Evolutionary conservation across 305 asterid species (phyloP).

Genomic region (Fraxinus ornus): DNA sequence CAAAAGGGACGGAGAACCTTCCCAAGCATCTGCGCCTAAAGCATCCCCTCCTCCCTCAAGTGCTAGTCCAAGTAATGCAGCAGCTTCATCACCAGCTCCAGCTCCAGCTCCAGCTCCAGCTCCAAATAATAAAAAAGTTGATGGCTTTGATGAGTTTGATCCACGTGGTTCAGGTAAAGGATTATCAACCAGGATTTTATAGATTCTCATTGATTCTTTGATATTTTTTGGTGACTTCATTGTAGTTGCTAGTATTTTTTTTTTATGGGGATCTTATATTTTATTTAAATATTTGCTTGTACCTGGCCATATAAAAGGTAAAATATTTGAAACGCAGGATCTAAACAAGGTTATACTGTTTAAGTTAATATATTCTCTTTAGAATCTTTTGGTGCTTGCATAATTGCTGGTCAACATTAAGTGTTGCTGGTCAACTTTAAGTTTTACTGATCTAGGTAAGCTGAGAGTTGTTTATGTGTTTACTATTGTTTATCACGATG

Average conservation of each 20-base stretch:
- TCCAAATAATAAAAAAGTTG: slow-evolving; percentile 38
- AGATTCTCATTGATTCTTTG: neutral
- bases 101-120: slow-evolving; percentile 34
- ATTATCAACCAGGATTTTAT: neutral
- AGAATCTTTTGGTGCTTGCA: slow-evolving; percentile 2
- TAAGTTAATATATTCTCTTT: neutral
- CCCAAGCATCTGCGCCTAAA: slow-evolving; percentile 57
- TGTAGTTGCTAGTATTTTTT: neutral
- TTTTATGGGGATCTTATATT: neutral
- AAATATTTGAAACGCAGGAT: neutral
- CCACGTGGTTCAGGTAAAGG: slow-evolving; percentile 80
- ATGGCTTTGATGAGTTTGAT: slow-evolving; percentile 86
- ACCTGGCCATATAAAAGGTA: neutral
- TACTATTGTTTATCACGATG: neutral
- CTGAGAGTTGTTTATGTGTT: neutral
- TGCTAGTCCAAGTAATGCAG: slow-evolving; percentile 54
- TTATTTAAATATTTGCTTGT: neutral
- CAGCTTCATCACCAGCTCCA: slow-evolving; percentile 41
- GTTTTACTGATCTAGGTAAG: neutral
- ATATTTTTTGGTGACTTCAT: neutral
- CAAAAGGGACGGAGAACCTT: slow-evolving; percentile 67
- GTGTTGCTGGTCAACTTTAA: neutral
- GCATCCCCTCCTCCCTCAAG: slow-evolving; percentile 52
- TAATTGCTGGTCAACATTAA: neutral
- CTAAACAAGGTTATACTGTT: neutral